Evolutionary conservation across 2,329 filamentous ascomycete genomes (phyloP).

Genomic region (Phyllosticta citribraziliensis): DNA sequence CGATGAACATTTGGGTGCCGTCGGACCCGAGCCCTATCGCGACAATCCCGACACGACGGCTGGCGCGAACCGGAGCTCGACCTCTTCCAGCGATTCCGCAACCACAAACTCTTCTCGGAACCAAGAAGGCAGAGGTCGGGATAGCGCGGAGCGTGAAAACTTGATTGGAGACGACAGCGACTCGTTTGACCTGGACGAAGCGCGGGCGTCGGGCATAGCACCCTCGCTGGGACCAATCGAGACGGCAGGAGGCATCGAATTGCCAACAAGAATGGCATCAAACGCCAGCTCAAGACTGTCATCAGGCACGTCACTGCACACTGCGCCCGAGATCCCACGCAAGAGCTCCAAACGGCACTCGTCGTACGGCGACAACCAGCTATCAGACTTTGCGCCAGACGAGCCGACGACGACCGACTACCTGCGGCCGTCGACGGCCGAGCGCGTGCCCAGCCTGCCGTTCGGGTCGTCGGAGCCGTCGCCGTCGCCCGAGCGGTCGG

Average conservation of each 20-base stretch:
- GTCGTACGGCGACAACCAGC: constrained; percentile 17
- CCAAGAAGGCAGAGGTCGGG: not conserved
- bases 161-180: constrained; percentile 32
- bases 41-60: constrained; percentile 36
- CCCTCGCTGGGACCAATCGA: constrained; percentile 53
- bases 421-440: not conserved
- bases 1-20: constrained; percentile 36
- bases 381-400: constrained; percentile 23
- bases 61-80: not conserved
- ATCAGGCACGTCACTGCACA: constrained; percentile 11
- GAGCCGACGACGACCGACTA: not conserved
- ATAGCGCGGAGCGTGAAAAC: not conserved
- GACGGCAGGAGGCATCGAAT: constrained; percentile 48
- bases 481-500: constrained; percentile 27
- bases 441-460: constrained; percentile 20
- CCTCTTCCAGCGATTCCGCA: not conserved
- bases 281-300: constrained; percentile 40
- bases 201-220: constrained; percentile 39
- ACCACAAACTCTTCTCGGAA: not conserved
- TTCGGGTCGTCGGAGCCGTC: constrained; percentile 28
- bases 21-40: constrained; percentile 39
- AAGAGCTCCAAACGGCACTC: constrained; percentile 52
- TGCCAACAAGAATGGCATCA: constrained; percentile 55
- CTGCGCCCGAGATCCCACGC: constrained; percentile 47
- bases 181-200: constrained; percentile 31